phyloP scores from a whole-genome alignment of 2,329 filamentous ascomycete genomes.

The Colletotrichum australisinense region DNA sequence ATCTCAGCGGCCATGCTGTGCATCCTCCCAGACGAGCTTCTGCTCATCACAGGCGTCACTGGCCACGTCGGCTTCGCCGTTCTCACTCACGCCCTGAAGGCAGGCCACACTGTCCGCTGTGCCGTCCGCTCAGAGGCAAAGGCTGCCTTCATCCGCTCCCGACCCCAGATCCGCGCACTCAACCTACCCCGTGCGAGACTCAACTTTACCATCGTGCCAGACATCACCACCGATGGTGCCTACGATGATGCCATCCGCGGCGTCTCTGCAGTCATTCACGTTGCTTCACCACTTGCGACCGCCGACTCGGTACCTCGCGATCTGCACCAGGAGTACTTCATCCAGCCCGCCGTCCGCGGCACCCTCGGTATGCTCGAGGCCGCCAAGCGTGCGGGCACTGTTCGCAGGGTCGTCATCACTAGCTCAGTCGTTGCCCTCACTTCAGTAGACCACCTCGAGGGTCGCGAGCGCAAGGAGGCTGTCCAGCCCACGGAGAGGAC shows the following conservation, averaged over 20 bases:
- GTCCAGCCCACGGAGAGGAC: constrained; percentile 17
- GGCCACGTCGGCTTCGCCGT: constrained; percentile 46
- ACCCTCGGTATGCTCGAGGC: constrained; percentile 62
- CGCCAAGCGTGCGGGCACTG: constrained; percentile 48
- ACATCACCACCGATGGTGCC: constrained; percentile 49
- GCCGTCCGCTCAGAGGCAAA: constrained; percentile 43
- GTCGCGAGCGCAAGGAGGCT: constrained; percentile 3
- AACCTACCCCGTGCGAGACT: constrained; percentile 37
- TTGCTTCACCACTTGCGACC: constrained; percentile 43
- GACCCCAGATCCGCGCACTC: constrained; percentile 33
- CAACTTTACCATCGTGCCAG: constrained; percentile 48
- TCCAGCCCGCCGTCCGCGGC: constrained; percentile 67
- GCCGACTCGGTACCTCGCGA: constrained; percentile 70
- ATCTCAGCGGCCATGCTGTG: constrained; percentile 24
- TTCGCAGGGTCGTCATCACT: constrained; percentile 59
- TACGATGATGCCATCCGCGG: constrained; percentile 56
- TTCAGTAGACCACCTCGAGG: constrained; percentile 28
- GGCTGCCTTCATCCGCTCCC: constrained; percentile 28
- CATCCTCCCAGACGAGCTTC: constrained; percentile 30
- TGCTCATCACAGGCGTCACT: constrained; percentile 45
- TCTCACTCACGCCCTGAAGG: constrained; percentile 41
- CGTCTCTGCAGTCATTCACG: constrained; percentile 50
- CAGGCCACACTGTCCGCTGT: constrained; percentile 44
- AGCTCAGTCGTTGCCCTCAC: constrained; percentile 58
- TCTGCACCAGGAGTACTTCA: constrained; percentile 59